A percentile compares a stretch with the other conserved stretches of the same genome.
Conservation (phyloP, 176 grass and related monocot species). For the Microstegium vimineum region DNA sequence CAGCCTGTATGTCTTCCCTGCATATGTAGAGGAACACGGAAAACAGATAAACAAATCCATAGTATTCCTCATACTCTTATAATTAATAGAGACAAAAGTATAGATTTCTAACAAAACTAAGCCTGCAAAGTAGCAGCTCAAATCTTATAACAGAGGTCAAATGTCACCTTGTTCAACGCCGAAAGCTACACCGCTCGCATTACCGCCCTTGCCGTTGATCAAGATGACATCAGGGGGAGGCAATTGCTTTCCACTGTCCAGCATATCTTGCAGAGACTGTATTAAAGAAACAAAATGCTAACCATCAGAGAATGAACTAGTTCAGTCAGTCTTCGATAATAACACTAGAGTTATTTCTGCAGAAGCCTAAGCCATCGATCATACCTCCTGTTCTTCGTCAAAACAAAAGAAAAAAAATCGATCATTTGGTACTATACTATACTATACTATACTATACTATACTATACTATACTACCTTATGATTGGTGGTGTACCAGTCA, state of each 20-base stretch:
- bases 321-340: too few species aligned
- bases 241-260: conserved; percentile 52
- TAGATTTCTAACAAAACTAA: not conserved
- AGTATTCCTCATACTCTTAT: too few species aligned
- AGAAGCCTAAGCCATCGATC: not conserved
- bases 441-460: too few species aligned
- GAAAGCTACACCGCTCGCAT: conserved; percentile 16
- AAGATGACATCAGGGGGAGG: conserved; percentile 60
- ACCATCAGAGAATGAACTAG: not conserved
- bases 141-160: not conserved
- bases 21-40: not conserved
- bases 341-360: not conserved
- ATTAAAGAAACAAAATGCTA: not conserved
- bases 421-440: not conserved
- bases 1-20: conserved; percentile 71
- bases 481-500: conserved; percentile 63
- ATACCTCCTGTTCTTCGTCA: too few species aligned
- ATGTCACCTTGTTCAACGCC: conserved; percentile 56
- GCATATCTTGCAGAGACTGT: conserved; percentile 53
- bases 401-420: too few species aligned
- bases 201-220: conserved; percentile 71
- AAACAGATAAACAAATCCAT: not conserved
- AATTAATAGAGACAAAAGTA: not conserved
- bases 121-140: not conserved
- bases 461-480: too few species aligned